These are phyloP conservation scores for Vaccinium macrocarpon DNA, from an alignment of 148 eudicot species.

Conservation along the genomic window DNA sequence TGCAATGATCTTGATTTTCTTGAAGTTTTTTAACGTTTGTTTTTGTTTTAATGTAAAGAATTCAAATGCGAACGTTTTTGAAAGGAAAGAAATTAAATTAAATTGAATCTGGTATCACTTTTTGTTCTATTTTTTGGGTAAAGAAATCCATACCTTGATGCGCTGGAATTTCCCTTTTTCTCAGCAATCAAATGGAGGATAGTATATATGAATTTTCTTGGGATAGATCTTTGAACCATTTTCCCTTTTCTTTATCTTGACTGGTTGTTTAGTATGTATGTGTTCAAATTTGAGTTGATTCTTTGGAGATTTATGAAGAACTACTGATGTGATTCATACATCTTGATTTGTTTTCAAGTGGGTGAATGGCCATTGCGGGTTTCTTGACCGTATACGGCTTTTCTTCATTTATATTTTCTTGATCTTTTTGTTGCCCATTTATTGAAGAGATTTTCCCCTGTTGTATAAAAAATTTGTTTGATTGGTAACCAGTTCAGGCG, in stretches of 20 bases:
- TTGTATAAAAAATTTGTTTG: background rate
- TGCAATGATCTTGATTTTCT: background rate
- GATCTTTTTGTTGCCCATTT: slow-evolving; percentile 5
- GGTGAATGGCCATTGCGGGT: background rate
- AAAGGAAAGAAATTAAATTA: background rate
- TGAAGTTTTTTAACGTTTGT: background rate
- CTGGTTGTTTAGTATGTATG: too few species aligned
- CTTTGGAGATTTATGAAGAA: background rate
- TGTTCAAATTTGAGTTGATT: background rate
- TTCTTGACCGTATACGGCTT: background rate
- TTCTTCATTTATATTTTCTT: background rate
- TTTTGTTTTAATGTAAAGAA: background rate
- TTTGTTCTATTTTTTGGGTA: background rate
- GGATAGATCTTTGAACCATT: background rate
- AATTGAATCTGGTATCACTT: background rate
- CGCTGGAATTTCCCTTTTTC: background rate
- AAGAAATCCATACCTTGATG: background rate
- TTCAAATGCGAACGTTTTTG: background rate
- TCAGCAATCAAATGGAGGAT: background rate
- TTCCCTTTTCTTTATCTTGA: background rate
- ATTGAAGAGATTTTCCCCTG: background rate
- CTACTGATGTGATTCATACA: background rate
- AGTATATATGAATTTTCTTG: background rate
- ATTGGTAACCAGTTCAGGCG: background rate
- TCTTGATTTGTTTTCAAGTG: background rate